Percentiles rank a stretch among this genome's conserved stretches.
Conservation (phyloP, 2,329 filamentous ascomycete species). For the Pseudocercospora macadamiae region DNA sequence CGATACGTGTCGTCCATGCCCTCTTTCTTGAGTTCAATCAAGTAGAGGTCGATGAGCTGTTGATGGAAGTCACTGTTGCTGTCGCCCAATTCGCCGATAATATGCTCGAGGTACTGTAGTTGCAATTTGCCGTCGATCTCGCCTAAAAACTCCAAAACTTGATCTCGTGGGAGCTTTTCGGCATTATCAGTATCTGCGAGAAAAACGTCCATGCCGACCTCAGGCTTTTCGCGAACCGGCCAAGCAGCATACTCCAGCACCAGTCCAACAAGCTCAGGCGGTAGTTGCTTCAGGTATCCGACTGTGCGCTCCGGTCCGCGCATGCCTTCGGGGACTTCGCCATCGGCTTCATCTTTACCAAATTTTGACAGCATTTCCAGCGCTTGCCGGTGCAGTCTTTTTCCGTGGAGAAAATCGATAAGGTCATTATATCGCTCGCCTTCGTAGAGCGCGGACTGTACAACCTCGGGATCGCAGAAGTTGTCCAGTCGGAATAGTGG, state of each 20-base stretch:
- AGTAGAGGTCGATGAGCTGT: conserved; percentile 72
- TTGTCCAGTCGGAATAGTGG: conserved; percentile 94
- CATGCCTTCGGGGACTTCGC: conserved; percentile 57
- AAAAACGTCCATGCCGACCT: conserved; percentile 89
- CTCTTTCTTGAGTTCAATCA: conserved; percentile 54
- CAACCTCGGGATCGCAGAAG: conserved; percentile 93
- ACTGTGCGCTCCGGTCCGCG: conserved; percentile 84
- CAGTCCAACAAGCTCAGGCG: conserved; percentile 84
- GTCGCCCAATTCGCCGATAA: conserved; percentile 86
- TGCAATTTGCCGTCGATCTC: conserved; percentile 72
- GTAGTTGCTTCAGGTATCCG: conserved; percentile 84
- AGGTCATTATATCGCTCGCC: conserved; percentile 88
- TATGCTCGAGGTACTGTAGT: conserved; percentile 83
- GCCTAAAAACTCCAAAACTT: conserved; percentile 74
- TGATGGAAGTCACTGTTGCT: conserved; percentile 86
- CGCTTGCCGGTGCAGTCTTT: conserved; percentile 86
- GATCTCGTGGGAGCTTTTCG: conserved; percentile 79
- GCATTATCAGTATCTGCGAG: conserved; percentile 92
- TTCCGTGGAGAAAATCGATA: conserved; percentile 97
- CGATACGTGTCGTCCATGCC: conserved; percentile 40
- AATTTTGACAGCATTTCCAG: conserved; percentile 81
- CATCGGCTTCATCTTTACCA: conserved; percentile 60
- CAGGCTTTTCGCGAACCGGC: conserved; percentile 73
- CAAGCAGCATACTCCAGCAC: conserved; percentile 90
- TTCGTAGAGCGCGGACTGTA: conserved; percentile 89